Evolutionary conservation across 371 early-diverging fungal species (phyloP).

Genomic region (Saksenaea vasiformis): DNA sequence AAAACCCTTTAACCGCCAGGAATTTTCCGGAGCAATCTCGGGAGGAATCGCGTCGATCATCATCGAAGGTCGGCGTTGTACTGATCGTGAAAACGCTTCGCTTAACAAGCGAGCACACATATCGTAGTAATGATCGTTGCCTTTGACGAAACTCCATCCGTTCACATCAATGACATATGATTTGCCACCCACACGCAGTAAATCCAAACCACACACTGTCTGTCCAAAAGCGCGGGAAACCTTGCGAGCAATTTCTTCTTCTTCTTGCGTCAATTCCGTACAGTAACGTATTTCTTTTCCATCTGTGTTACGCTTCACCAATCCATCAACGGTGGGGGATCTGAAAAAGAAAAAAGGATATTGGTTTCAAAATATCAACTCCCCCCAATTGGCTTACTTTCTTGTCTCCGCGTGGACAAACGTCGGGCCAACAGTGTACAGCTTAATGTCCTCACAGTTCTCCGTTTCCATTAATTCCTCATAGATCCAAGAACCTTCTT

Average conservation of each 20-base stretch:
- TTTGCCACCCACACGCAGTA: slow-evolving; percentile 82
- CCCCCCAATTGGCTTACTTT: slow-evolving; percentile 63
- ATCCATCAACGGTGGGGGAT: slow-evolving; percentile 98
- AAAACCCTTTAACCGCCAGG: slow-evolving; percentile 94
- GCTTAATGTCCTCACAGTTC: slow-evolving; percentile 96
- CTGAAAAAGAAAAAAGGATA: slow-evolving; percentile 31
- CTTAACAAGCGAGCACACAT: slow-evolving; percentile 79
- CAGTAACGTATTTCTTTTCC: slow-evolving; percentile 97
- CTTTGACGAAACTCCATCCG: slow-evolving; percentile 99
- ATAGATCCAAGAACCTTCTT: slow-evolving; percentile 90
- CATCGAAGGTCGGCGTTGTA: slow-evolving; percentile 54
- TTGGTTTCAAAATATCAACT: background rate
- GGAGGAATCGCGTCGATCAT: slow-evolving; percentile 63
- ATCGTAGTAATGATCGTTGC: slow-evolving; percentile 92
- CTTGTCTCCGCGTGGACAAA: slow-evolving; percentile 97
- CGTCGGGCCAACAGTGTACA: slow-evolving; percentile 91
- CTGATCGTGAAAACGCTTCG: slow-evolving; percentile 47
- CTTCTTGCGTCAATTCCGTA: slow-evolving; percentile 79
- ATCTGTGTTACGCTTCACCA: slow-evolving; percentile 92
- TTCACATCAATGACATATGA: slow-evolving; percentile 99
- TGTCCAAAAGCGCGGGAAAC: slow-evolving; percentile 90
- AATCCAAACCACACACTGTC: slow-evolving; percentile 95
- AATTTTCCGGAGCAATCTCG: slow-evolving; percentile 69
- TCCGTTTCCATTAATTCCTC: slow-evolving; percentile 95
- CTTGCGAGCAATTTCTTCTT: slow-evolving; percentile 81